phyloP scores from a whole-genome alignment of 768 basidiomycete species.

The Boletus edulis region DNA sequence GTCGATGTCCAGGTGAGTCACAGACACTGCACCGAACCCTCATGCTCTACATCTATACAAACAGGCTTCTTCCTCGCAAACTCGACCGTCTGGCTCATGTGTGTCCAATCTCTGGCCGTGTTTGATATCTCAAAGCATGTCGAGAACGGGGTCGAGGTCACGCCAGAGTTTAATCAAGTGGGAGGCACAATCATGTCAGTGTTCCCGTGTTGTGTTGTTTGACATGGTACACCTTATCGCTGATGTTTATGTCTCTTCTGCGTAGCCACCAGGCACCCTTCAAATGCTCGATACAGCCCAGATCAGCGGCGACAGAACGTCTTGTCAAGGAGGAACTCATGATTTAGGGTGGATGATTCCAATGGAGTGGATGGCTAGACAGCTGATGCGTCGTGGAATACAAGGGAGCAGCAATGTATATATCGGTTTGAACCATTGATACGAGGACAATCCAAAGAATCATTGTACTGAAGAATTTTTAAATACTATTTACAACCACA shows the following conservation, averaged over 20 bases:
- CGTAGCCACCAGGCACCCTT: slow-evolving; percentile 12
- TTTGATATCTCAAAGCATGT: slow-evolving; percentile 42
- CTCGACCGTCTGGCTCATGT: slow-evolving; percentile 23
- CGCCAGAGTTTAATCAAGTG: slow-evolving; percentile 40
- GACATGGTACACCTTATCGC: not conserved
- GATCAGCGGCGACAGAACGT: not conserved
- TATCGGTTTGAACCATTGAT: no score
- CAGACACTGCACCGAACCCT: not conserved
- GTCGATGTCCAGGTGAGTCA: slow-evolving; percentile 13
- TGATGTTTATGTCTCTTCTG: not conserved
- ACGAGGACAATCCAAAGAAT: no score
- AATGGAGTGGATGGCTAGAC: no score
- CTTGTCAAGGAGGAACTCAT: not conserved
- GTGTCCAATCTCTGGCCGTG: slow-evolving; percentile 38
- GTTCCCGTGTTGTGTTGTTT: not conserved
- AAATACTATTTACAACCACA: no score
- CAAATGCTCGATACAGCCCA: slow-evolving; percentile 13
- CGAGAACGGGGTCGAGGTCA: slow-evolving; percentile 40
- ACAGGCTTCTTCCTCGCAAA: slow-evolving; percentile 28
- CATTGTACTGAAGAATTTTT: no score
- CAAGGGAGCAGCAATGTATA: no score
- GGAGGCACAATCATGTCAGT: slow-evolving; percentile 12
- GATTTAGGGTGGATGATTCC: not conserved
- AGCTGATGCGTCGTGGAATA: no score
- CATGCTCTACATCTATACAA: not conserved